Evolutionary conservation across 306 rosid species (phyloP).

Genomic region (Sophora flavescens): DNA sequence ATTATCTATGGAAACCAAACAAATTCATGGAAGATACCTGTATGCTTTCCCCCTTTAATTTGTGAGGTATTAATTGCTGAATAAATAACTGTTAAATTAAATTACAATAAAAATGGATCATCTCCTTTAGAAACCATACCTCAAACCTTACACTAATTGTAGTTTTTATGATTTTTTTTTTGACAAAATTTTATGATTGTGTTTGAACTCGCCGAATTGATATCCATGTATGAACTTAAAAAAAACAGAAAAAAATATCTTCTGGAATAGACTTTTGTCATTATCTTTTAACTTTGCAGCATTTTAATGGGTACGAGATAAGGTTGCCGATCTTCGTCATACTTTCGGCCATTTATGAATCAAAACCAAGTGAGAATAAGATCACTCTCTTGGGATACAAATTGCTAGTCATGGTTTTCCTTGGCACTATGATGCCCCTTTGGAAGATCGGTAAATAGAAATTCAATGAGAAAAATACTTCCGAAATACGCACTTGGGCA

Average conservation of each 20-base stretch:
- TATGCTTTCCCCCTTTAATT: background rate
- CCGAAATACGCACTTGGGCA: background rate
- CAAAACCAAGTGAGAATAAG: conserved; percentile 28
- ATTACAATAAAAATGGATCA: background rate
- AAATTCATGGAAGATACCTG: background rate
- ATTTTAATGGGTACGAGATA: conserved; percentile 23
- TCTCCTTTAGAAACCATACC: background rate
- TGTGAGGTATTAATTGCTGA: background rate
- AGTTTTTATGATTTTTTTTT: background rate
- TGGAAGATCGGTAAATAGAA: background rate
- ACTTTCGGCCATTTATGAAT: conserved; percentile 30
- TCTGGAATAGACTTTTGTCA: background rate
- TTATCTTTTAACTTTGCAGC: background rate
- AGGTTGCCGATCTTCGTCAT: background rate
- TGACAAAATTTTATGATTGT: background rate
- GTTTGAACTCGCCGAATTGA: background rate
- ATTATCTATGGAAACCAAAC: background rate
- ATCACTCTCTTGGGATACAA: background rate
- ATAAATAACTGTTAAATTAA: background rate
- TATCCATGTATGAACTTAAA: background rate
- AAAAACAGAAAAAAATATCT: background rate
- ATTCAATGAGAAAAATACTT: background rate
- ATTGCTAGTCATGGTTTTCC: background rate
- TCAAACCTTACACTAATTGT: background rate
- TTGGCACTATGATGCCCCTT: conserved; percentile 1